These are phyloP conservation scores for Ceriops decandra DNA, from an alignment of 345 rosid species.

Conservation along the genomic window DNA sequence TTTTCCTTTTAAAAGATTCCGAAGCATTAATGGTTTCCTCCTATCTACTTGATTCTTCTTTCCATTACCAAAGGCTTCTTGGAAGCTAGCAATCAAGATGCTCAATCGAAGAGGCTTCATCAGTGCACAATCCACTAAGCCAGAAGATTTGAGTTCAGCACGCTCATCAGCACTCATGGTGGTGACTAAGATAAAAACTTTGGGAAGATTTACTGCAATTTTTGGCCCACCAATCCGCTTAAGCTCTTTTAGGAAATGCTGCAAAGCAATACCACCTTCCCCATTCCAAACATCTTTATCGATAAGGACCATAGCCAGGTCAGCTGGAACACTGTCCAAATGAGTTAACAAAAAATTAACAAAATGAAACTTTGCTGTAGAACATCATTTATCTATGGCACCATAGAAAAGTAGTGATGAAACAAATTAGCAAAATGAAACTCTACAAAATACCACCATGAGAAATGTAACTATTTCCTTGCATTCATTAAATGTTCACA, in stretches of 20 bases:
- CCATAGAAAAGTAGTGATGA: no score
- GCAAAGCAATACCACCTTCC: slow-evolving; percentile 37
- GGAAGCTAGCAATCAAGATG: slow-evolving; percentile 60
- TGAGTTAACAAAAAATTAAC: neutral
- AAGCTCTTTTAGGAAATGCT: slow-evolving; percentile 29
- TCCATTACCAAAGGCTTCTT: slow-evolving; percentile 60
- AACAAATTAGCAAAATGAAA: no score
- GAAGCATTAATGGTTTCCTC: slow-evolving; percentile 45
- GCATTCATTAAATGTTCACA: neutral
- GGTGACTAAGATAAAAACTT: slow-evolving; percentile 54
- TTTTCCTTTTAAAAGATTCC: slow-evolving; percentile 54
- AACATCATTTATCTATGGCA: neutral
- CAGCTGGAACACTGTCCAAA: slow-evolving; percentile 38
- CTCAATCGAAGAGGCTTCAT: slow-evolving; percentile 72
- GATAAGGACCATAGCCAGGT: slow-evolving; percentile 52
- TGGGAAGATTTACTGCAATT: slow-evolving; percentile 30
- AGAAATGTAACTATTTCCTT: no score
- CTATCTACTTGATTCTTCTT: slow-evolving; percentile 43
- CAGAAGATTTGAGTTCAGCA: slow-evolving; percentile 47
- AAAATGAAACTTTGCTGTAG: neutral
- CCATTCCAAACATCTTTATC: slow-evolving; percentile 75
- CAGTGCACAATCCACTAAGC: slow-evolving; percentile 52
- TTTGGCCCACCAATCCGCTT: slow-evolving; percentile 26
- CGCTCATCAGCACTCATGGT: slow-evolving; percentile 38
- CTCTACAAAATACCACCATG: no score